Percentiles rank a stretch among this genome's conserved stretches.
Conservation (phyloP, 495 filamentous ascomycete species). For the Penicillium waksmanii region DNA sequence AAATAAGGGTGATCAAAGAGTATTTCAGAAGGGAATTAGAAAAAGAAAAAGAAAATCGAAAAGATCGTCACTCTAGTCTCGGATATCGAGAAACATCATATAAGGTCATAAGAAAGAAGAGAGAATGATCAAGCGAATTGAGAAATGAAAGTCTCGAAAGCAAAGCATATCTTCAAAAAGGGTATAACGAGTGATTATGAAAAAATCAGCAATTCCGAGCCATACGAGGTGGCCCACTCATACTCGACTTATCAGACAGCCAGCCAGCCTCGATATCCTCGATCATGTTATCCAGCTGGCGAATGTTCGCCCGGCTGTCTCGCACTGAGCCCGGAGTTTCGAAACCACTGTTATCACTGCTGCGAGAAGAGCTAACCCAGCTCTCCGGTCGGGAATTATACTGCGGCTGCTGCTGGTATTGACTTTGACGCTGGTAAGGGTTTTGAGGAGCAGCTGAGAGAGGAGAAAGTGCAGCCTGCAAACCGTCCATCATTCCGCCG, state of each 20-base stretch:
- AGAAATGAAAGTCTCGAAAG: background rate
- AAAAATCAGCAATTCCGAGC: slow-evolving; percentile 13
- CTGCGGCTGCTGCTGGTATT: background rate
- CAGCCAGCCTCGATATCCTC: slow-evolving; percentile 44
- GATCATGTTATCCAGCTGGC: slow-evolving; percentile 44
- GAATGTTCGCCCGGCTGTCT: slow-evolving; percentile 29
- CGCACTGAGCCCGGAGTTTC: slow-evolving; percentile 22
- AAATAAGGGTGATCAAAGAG: slow-evolving; percentile 1
- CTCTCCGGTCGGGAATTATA: slow-evolving; percentile 34
- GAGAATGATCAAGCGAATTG: background rate
- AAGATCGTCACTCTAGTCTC: background rate
- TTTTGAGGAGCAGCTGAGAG: slow-evolving; percentile 9
- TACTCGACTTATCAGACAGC: slow-evolving; percentile 40
- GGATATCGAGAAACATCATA: slow-evolving; percentile 3
- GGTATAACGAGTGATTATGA: background rate
- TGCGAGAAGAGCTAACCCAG: slow-evolving; percentile 40
- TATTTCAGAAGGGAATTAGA: background rate
- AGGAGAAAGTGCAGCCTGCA: slow-evolving; percentile 28
- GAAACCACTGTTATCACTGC: slow-evolving; percentile 31
- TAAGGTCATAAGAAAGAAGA: slow-evolving; percentile 10
- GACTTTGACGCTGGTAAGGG: slow-evolving; percentile 15
- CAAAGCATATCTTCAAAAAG: background rate
- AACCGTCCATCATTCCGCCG: slow-evolving; percentile 28
- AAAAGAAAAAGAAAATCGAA: background rate
- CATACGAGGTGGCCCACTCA: slow-evolving; percentile 14